phyloP scores from a whole-genome alignment of 768 basidiomycete genomes.

The Cantharellus cinnabarinus region DNA sequence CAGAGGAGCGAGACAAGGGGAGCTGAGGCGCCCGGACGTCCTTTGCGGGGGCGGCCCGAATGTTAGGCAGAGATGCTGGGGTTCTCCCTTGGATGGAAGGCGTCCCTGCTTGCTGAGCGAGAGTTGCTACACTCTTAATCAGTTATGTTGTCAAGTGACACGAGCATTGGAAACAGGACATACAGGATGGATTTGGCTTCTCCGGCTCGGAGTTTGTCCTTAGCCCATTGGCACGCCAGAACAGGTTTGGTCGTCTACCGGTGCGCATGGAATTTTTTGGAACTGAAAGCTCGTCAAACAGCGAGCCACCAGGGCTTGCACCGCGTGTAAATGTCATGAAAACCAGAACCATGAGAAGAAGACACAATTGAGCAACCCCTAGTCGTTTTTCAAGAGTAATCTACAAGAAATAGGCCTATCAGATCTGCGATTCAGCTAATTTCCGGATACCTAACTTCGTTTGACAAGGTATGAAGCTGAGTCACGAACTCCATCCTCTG shows the following conservation, averaged over 20 bases:
- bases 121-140: too few relatives aligned
- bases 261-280: neutral
- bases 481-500: slow-evolving; percentile 52
- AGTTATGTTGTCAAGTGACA: too few relatives aligned
- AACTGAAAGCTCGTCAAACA: neutral
- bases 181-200: neutral
- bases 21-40: too few relatives aligned
- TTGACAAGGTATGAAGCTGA: slow-evolving; percentile 51
- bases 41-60: too few relatives aligned
- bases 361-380: slow-evolving; percentile 68
- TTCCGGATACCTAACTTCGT: slow-evolving; percentile 37
- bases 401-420: slow-evolving; percentile 19
- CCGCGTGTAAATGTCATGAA: slow-evolving; percentile 79
- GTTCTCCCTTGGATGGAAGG: too few relatives aligned
- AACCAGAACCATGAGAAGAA: slow-evolving; percentile 62
- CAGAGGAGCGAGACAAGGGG: neutral
- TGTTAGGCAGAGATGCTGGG: too few relatives aligned
- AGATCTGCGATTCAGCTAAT: neutral
- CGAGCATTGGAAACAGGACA: neutral
- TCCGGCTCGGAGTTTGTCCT: neutral
- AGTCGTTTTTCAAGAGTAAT: slow-evolving; percentile 76
- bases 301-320: slow-evolving; percentile 15
- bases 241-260: neutral
- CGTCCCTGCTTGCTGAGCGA: too few relatives aligned
- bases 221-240: neutral